Base-by-base conservation (phyloP, 257 asterid genomes). In the Rubia yunnanensis region DNA sequence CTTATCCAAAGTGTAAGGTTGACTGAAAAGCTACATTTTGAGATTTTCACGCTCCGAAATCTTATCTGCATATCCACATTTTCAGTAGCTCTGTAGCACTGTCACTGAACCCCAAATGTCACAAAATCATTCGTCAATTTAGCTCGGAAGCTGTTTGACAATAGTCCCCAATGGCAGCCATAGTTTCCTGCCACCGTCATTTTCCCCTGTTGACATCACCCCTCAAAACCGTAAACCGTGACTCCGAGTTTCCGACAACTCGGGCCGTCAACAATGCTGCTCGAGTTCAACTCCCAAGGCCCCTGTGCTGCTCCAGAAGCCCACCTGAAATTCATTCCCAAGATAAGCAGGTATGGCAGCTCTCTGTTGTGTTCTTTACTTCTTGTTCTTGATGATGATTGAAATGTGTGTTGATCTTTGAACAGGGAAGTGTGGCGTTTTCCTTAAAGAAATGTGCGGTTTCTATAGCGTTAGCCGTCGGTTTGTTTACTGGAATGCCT, bases 1-100 rank as follows among this genome's bases (percentile, higher is more conserved):
- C 85, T 86, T 85, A 89, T 89, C 96, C 75, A 2, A 64, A 80
- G 60, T 77, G 82, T 75, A 85, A 80, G 92, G 90, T 80, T 79
- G 88, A 86, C 77, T 66, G 49, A 22, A 60, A 64, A 71, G 31
- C 64, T 17, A 30, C 44, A 32, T 34, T 20, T 60, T 28, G 53
- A 36, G 59, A 64, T 27, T 74, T 58, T 75, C 71, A 39, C 30
- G 18, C 35, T 63, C 73, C 73, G 48, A 22, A 74, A 69, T 82
- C 87, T 81, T 84, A 84, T 82, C 88, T 62, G 64, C 83, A 31
- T 18, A 30, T 32, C 64, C 44, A 31, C 22, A 18, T 6, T 57
- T 27, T 28, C 63, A 59, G 36, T 31, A 15, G 24, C 36, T 13
- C 3, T n/a, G 7, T n/a, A 55, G 66, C 58, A 56, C 9, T 6